Base-by-base conservation (phyloP, 2,329 filamentous ascomycete species). In the Penicillium sp. region DNA sequence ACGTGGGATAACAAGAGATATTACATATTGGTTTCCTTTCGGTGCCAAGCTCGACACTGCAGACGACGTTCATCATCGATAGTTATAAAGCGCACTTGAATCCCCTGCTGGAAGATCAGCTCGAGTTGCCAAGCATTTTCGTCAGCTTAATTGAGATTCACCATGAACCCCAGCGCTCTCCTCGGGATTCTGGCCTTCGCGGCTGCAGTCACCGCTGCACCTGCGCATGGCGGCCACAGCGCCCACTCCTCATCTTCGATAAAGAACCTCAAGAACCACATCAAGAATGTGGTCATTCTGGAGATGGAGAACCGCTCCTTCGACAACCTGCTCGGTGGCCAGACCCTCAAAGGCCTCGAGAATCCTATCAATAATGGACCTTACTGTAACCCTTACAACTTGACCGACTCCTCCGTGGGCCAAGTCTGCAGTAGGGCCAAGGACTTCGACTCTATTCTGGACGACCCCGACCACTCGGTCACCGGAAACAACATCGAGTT, bases 401-500 rank as follows among this genome's bases (percentile, higher is more conserved):
- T 75, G 35, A 66, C 58, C 48, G 57, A 72, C 20, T 45, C 63
- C 4, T 58, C 59, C 8, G 46, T 62, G 20, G 67, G 66, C 16
- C 46, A 55, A 27, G 62, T 57, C 42, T 76, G 72, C 64, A 66
- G 64, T 22, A 47, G 46, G 3, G 63, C 69, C 33, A 69, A 69
- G 57, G 70, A 73, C 64, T 72, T 64, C 43, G 72, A 77, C 60
- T 75, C 72, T 0, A 65, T 75, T 30, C 52, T 66, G 20, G 67
- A 77, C 46, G 74, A 77, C 48, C 74, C 74, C 1, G 69, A 72
- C 51, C 74, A 77, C 57, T 64, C 68, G 1, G 64, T 76, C 38
- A 68, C 68, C 28, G 74, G 74, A 35, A 76, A 76, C 62, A 76
- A 75, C 59, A 64, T 76, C 43, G 65, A 77, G 63, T 75, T 76